Percentiles rank a stretch among this genome's conserved stretches.
phyloP scores from a whole-genome alignment of 2,329 filamentous ascomycete genomes.

The Pseudocercospora ulei region DNA sequence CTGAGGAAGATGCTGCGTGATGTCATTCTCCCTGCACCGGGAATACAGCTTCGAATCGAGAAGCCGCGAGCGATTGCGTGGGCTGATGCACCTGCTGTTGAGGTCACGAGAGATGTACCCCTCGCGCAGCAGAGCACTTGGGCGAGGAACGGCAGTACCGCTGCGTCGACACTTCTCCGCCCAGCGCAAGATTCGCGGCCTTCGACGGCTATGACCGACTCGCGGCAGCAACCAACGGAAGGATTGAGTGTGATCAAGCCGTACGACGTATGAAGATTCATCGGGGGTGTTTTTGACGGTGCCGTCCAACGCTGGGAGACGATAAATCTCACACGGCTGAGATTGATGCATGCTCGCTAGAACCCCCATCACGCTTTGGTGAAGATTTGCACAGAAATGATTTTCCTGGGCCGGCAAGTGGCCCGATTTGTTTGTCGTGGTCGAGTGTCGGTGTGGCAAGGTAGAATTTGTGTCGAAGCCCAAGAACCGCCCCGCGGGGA shows the following conservation, averaged over 20 bases:
- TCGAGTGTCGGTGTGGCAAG: no score
- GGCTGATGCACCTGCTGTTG: conserved; percentile 61
- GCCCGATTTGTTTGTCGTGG: no score
- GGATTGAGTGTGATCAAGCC: conserved; percentile 21
- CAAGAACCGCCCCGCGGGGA: no score
- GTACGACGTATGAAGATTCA: conserved; percentile 10
- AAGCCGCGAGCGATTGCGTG: conserved; percentile 66
- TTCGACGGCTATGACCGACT: background rate
- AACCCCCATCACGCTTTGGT: no score
- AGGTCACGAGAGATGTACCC: conserved; percentile 39
- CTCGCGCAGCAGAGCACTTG: conserved; percentile 7
- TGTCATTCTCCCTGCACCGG: conserved; percentile 37
- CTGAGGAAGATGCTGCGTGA: conserved; percentile 32
- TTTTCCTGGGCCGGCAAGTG: no score
- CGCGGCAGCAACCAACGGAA: background rate
- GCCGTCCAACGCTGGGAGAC: no score
- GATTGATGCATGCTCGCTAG: no score
- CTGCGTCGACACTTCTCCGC: background rate
- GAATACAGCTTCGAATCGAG: conserved; percentile 53
- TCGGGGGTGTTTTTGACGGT: background rate
- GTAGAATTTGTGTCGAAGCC: no score
- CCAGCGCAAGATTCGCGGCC: background rate
- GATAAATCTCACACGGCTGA: no score
- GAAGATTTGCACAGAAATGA: no score
- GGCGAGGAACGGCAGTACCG: background rate